Evolutionary conservation across 805 yeast genomes (phyloP).

Genomic region (Lipomyces yamadae): DNA sequence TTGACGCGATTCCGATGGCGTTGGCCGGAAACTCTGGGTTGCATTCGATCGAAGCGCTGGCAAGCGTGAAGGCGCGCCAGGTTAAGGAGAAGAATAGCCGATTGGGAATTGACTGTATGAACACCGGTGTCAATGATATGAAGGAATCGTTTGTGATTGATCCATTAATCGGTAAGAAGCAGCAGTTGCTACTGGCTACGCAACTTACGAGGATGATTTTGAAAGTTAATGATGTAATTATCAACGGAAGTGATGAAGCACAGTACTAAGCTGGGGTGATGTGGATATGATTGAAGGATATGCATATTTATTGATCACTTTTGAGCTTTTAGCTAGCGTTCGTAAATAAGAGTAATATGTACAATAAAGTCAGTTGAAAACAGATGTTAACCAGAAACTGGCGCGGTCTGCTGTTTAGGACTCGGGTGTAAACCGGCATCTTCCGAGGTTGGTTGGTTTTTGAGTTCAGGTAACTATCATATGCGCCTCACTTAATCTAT

Average conservation of each 20-base stretch:
- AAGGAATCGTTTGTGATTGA: slow-evolving; percentile 91
- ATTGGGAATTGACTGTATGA: slow-evolving; percentile 93
- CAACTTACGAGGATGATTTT: slow-evolving; percentile 97
- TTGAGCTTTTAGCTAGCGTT: too few relatives aligned
- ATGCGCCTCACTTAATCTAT: too few relatives aligned
- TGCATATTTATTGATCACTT: too few relatives aligned
- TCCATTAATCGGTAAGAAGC: slow-evolving; percentile 96
- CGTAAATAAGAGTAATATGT: too few relatives aligned
- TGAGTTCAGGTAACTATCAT: too few relatives aligned
- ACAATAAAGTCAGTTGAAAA: too few relatives aligned
- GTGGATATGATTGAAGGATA: neutral
- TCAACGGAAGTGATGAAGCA: slow-evolving; percentile 76
- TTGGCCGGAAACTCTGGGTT: slow-evolving; percentile 97
- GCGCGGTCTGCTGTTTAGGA: too few relatives aligned
- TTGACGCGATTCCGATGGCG: slow-evolving; percentile 91
- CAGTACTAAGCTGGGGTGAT: slow-evolving; percentile 25
- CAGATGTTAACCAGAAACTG: too few relatives aligned
- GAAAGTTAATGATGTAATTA: slow-evolving; percentile 94
- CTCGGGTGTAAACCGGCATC: too few relatives aligned
- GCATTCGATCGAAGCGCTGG: slow-evolving; percentile 88
- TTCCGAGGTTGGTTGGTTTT: too few relatives aligned
- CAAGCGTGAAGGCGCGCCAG: slow-evolving; percentile 83
- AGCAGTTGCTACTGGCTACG: slow-evolving; percentile 92
- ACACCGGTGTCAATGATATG: slow-evolving; percentile 89
- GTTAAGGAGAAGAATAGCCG: slow-evolving; percentile 69